Percentiles rank a stretch among this genome's conserved stretches.
Evolutionary conservation across 2,329 filamentous ascomycete species (phyloP).

Genomic region (Graphilbum ipis-grandicollis): DNA sequence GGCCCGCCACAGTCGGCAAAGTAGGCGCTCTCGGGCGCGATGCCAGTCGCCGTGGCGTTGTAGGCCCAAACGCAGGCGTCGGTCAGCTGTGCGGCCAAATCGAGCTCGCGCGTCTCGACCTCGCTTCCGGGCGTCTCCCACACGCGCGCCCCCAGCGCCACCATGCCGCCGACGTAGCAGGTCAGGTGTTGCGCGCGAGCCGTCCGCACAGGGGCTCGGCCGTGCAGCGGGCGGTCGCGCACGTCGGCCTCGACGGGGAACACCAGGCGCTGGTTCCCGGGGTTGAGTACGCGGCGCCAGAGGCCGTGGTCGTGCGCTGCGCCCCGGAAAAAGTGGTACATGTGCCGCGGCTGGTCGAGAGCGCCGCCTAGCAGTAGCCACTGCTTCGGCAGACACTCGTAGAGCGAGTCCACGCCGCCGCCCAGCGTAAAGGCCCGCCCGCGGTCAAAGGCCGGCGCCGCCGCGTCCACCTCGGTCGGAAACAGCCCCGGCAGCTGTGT

Average conservation of each 20-base stretch:
- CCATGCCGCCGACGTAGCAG: constrained; percentile 50
- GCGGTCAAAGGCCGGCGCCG: constrained; percentile 36
- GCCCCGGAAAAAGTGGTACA: constrained; percentile 14
- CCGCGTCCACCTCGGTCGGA: constrained; percentile 34
- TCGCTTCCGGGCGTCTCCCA: constrained; percentile 30
- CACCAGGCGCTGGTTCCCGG: constrained; percentile 22
- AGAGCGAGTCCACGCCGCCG: constrained; percentile 38
- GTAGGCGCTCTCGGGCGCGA: constrained; percentile 43
- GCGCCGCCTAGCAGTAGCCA: constrained; percentile 49
- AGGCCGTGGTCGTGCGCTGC: constrained; percentile 22
- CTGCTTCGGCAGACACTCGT: constrained; percentile 50
- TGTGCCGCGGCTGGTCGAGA: constrained; percentile 20
- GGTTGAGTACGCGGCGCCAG: constrained; percentile 19
- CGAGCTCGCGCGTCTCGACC: no score
- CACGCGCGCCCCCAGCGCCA: constrained; percentile 42
- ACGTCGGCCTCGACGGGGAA: constrained; percentile 28
- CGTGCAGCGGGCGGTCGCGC: constrained; percentile 11
- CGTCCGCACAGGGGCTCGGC: constrained; percentile 12
- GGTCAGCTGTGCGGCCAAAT: constrained; percentile 38
- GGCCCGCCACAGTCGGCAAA: constrained; percentile 21
- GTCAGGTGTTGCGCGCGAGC: constrained; percentile 35
- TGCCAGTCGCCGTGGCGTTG: constrained; percentile 33
- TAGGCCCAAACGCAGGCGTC: constrained; percentile 51
- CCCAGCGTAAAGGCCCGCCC: constrained; percentile 38
- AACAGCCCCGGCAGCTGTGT: constrained; percentile 45